Base-by-base conservation (phyloP, 768 basidiomycete genomes). In the Auriculariales sp. region DNA sequence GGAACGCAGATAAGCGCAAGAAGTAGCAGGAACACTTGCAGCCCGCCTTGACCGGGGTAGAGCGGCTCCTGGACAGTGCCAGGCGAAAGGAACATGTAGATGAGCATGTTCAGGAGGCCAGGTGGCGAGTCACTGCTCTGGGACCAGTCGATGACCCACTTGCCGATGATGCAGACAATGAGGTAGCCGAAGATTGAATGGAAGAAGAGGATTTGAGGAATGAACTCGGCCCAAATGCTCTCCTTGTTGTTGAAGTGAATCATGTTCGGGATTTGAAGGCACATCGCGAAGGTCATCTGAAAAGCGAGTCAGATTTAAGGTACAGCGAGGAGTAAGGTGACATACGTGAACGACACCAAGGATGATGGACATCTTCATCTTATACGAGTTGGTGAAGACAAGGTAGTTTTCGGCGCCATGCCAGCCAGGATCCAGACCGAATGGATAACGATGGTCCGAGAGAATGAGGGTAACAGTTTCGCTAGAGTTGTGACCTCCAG, bases 301-400 rank as follows among this genome's bases (percentile, higher is more conserved):
- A 49, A 11, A 50, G 28, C 14, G 30, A 15, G 47, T 49, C 25
- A 55, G 46, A 24, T 35, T 10, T 15, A 2, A 28, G 35, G 45
- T 28, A 49, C 35, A 33, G 19, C n/a, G 27, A 22, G 31, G 36
- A 34, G 30, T 42, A 22, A 29, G 53, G 32, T 54, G 47, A 67
- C 81, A 57, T 68, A 97, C 94, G 64, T 99, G 94, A 52, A 86
- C 85, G 55, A 99, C 93, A 63, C 95, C 95, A 48, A 99, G 66
- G 30, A 98, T 78, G 60, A 99, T 82, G 19, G 90, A 87, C 90
- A 98, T 91, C 71, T 99, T 98, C 95, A 99, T 99, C 80, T 98
- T 99, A 72, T 94, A 94, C 32, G 93, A 97, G 67, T 99, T 99
- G 48, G 84, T 85, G 66, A 98, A 99, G 35, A 95, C 81, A 52